These are phyloP conservation scores for Talaromyces proteolyticus DNA, from an alignment of 495 filamentous ascomycete species.

Conservation along the genomic window DNA sequence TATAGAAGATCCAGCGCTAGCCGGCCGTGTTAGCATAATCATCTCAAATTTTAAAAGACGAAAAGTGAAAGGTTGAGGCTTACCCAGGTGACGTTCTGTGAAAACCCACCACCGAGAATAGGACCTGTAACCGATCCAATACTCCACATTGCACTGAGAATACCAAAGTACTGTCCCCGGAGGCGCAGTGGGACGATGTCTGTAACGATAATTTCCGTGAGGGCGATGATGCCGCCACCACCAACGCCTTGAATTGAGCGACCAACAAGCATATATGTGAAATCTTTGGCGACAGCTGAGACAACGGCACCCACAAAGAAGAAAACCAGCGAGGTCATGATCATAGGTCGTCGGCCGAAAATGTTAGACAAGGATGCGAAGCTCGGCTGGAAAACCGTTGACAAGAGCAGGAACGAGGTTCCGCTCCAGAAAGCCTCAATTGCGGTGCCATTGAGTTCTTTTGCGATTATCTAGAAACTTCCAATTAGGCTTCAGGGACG, in stretches of 20 bases:
- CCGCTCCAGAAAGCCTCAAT: slow-evolving; percentile 57
- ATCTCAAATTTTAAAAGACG: too few relatives aligned
- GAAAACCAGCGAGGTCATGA: slow-evolving; percentile 44
- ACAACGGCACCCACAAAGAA: slow-evolving; percentile 57
- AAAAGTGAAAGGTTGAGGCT: slow-evolving; percentile 1
- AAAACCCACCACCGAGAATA: slow-evolving; percentile 62
- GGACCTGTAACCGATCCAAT: slow-evolving; percentile 64
- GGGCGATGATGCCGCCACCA: slow-evolving; percentile 61
- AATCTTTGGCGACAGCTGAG: slow-evolving; percentile 53
- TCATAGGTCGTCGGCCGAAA: slow-evolving; percentile 33
- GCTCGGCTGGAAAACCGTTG: slow-evolving; percentile 35
- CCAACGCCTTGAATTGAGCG: slow-evolving; percentile 65
- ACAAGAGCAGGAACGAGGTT: slow-evolving; percentile 51
- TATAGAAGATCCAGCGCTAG: slow-evolving; percentile 48
- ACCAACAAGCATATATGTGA: slow-evolving; percentile 60
- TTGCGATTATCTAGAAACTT: slow-evolving; percentile 20
- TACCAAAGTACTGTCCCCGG: slow-evolving; percentile 43
- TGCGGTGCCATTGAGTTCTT: slow-evolving; percentile 42
- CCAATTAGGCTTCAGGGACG: neutral
- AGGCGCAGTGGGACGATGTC: slow-evolving; percentile 51
- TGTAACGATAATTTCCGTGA: slow-evolving; percentile 64
- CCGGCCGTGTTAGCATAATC: too few relatives aligned
- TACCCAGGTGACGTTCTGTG: slow-evolving; percentile 59
- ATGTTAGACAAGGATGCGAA: slow-evolving; percentile 35
- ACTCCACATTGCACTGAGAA: slow-evolving; percentile 53